Percentiles rank a stretch among this genome's conserved stretches.
Conservation (phyloP, 106 monocot species). For the Dactylorhiza incarnata region DNA sequence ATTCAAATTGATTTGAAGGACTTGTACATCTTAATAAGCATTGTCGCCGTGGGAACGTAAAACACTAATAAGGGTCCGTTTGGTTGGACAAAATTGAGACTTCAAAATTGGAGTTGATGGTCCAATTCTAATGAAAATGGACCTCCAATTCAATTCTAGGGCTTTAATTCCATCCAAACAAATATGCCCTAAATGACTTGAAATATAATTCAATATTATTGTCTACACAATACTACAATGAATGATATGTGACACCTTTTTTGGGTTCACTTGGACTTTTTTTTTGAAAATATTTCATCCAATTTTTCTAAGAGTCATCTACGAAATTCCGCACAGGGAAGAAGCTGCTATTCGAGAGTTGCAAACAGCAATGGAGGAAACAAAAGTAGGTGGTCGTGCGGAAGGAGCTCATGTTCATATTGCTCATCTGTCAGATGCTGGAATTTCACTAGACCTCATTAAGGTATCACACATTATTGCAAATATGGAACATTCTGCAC, state of each 20-base stretch:
- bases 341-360: constrained; percentile 74
- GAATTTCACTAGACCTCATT: constrained; percentile 78
- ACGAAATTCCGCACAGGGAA: constrained; percentile 44
- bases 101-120: too few relatives aligned
- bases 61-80: too few relatives aligned
- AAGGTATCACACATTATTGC: constrained; percentile 32
- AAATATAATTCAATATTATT: too few relatives aligned
- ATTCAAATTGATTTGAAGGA: too few relatives aligned
- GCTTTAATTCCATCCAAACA: too few relatives aligned
- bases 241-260: background rate
- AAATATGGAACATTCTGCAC: background rate
- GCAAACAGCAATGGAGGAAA: constrained; percentile 57
- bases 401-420: constrained; percentile 97
- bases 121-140: too few relatives aligned
- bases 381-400: constrained; percentile 46
- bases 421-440: constrained; percentile 90
- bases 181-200: too few relatives aligned
- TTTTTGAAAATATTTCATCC: background rate
- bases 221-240: too few relatives aligned
- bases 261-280: background rate
- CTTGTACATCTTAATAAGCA: too few relatives aligned
- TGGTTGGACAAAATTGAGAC: too few relatives aligned
- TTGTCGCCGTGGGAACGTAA: too few relatives aligned
- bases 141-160: too few relatives aligned
- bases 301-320: background rate